A percentile compares a stretch with the other conserved stretches of the same genome.
Conservation (phyloP, 1,139 yeast species). For the Hansenula sp. region DNA sequence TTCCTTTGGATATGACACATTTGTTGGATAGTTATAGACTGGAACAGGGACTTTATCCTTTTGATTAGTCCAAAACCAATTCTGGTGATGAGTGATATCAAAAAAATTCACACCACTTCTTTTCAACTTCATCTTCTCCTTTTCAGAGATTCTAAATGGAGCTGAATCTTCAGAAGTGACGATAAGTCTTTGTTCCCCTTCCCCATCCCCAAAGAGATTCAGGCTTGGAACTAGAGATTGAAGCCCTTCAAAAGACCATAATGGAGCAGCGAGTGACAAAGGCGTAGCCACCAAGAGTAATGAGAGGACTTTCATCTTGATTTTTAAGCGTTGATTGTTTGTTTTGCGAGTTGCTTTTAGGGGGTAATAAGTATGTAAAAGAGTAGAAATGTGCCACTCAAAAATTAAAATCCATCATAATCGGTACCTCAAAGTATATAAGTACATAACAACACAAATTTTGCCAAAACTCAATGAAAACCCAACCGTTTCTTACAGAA, state of each 20-base stretch:
- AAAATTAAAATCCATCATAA: too few species aligned
- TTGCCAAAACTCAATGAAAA: too few species aligned
- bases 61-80: slow-evolving; percentile 34
- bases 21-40: slow-evolving; percentile 52
- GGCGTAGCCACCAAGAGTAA: background rate
- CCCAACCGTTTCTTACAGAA: too few species aligned
- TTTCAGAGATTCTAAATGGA: slow-evolving; percentile 45
- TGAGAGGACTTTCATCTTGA: background rate
- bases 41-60: slow-evolving; percentile 32
- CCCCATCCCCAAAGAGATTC: background rate
- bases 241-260: background rate
- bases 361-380: too few species aligned
- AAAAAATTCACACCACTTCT: slow-evolving; percentile 57
- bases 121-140: slow-evolving; percentile 50
- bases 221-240: background rate
- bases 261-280: slow-evolving; percentile 2
- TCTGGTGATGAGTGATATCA: slow-evolving; percentile 57
- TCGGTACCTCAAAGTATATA: too few species aligned
- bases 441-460: too few species aligned
- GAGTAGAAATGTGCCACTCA: too few species aligned
- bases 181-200: slow-evolving; percentile 9
- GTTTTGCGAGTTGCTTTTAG: too few species aligned
- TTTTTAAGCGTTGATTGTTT: too few species aligned
- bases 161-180: slow-evolving; percentile 11
- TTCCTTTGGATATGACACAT: slow-evolving; percentile 32